Conservation (phyloP, 345 rosid genomes). For the Brassica nigra region DNA sequence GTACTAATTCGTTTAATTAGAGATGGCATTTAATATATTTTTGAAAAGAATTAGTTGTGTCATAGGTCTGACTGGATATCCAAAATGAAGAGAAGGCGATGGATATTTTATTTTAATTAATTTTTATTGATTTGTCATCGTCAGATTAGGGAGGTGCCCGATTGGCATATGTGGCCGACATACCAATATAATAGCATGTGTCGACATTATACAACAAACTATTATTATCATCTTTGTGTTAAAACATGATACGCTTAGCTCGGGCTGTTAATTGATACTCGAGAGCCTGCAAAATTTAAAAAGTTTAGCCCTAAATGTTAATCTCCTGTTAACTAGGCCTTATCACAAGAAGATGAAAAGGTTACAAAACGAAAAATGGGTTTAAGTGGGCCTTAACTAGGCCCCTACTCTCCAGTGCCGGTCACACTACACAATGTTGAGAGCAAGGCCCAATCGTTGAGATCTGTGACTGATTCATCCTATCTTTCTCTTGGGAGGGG, state of each 20-base stretch:
- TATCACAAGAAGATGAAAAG: too few relatives aligned
- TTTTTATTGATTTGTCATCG: background rate
- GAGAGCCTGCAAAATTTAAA: too few relatives aligned
- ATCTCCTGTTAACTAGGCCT: too few relatives aligned
- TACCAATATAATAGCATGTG: background rate
- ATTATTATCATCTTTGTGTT: background rate
- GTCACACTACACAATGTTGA: too few relatives aligned
- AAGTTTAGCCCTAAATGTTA: too few relatives aligned
- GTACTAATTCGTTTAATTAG: background rate
- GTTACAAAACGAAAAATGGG: too few relatives aligned
- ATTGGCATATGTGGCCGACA: background rate
- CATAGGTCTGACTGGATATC: background rate
- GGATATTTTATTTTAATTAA: background rate
- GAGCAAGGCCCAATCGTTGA: too few relatives aligned
- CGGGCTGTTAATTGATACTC: background rate
- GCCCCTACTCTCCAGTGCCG: too few relatives aligned
- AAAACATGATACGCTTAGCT: background rate
- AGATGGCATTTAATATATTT: too few relatives aligned
- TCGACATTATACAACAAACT: background rate
- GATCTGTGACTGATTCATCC: too few relatives aligned
- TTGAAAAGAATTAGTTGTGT: background rate
- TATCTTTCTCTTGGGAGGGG: too few relatives aligned
- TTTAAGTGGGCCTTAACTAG: too few relatives aligned
- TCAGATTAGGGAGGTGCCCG: background rate
- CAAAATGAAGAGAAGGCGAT: background rate